These are phyloP conservation scores for Vitis riparia DNA, from an alignment of 164 flowering plant genomes.

Conservation along the genomic window DNA sequence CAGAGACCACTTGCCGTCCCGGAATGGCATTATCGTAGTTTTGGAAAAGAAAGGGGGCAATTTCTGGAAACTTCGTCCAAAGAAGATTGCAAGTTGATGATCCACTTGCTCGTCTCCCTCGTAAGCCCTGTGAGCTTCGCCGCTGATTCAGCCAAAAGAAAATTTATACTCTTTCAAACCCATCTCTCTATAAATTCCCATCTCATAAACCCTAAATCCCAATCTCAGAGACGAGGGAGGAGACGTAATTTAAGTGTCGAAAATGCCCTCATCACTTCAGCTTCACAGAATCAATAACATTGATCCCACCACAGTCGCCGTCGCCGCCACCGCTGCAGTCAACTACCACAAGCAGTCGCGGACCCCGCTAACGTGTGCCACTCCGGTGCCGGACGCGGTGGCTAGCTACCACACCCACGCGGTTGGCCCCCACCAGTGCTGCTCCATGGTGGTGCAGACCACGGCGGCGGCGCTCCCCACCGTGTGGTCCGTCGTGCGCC, in stretches of 20 bases:
- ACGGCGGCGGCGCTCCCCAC: slow-evolving; percentile 36
- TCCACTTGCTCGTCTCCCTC: slow-evolving; percentile 27
- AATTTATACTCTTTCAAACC: neutral
- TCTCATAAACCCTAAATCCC: slow-evolving; percentile 6
- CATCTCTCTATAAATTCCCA: neutral
- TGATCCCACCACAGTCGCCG: neutral
- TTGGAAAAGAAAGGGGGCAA: slow-evolving; percentile 1
- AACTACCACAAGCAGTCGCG: slow-evolving; percentile 6
- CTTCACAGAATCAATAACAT: slow-evolving; percentile 11
- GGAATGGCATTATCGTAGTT: slow-evolving; percentile 5
- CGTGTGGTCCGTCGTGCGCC: slow-evolving; percentile 44
- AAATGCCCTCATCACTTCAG: slow-evolving; percentile 30
- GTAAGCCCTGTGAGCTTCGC: slow-evolving; percentile 14
- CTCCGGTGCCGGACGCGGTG: slow-evolving; percentile 25
- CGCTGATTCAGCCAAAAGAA: neutral
- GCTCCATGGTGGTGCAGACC: slow-evolving; percentile 36
- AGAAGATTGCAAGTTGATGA: slow-evolving; percentile 22
- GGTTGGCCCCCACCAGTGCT: slow-evolving; percentile 40
- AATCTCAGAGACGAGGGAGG: neutral
- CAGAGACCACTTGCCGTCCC: neutral
- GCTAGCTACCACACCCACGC: slow-evolving; percentile 25
- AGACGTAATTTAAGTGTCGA: slow-evolving; percentile 5
- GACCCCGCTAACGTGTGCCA: neutral
- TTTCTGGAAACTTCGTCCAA: slow-evolving; percentile 1
- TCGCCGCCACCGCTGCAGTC: slow-evolving; percentile 1